Evolutionary conservation across 2,329 filamentous ascomycete species (phyloP).

Genomic region (Karstenula rhodostoma): DNA sequence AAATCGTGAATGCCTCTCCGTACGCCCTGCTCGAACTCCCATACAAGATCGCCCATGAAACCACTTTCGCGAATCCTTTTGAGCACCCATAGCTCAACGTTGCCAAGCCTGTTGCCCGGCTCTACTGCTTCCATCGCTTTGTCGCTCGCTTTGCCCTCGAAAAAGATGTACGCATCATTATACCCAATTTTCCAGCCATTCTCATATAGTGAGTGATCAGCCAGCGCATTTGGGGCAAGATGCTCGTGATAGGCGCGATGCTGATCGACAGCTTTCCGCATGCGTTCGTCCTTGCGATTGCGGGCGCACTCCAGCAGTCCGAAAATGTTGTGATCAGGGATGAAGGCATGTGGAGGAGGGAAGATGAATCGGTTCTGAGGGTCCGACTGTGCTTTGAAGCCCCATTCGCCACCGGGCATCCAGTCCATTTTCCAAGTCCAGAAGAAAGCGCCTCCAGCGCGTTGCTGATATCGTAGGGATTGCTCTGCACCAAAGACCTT

Average conservation of each 20-base stretch:
- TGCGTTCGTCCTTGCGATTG: conserved; percentile 46
- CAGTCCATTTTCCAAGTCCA: conserved; percentile 70
- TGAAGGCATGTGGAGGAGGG: conserved; percentile 46
- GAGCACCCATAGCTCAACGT: conserved; percentile 65
- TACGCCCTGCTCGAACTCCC: conserved; percentile 61
- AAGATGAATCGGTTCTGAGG: conserved; percentile 43
- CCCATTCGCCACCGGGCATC: conserved; percentile 70
- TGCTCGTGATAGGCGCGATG: conserved; percentile 62
- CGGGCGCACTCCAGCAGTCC: conserved; percentile 51
- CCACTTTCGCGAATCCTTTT: conserved; percentile 63
- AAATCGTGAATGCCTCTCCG: conserved; percentile 57
- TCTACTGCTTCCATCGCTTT: conserved; percentile 46
- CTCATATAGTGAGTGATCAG: conserved; percentile 63
- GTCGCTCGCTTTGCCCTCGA: conserved; percentile 49
- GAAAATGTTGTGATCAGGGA: conserved; percentile 42
- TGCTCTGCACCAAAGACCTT: conserved; percentile 60
- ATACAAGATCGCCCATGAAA: conserved; percentile 57
- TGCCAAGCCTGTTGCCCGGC: conserved; percentile 63
- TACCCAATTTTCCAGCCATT: conserved; percentile 66
- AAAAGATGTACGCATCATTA: conserved; percentile 63
- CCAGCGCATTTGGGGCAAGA: conserved; percentile 53
- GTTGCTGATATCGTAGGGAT: conserved; percentile 58
- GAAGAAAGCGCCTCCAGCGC: conserved; percentile 63
- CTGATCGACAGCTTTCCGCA: conserved; percentile 46
- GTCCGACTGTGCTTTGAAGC: conserved; percentile 61